A percentile compares a stretch with the other conserved stretches of the same genome.
phyloP scores from a whole-genome alignment of 345 rosid species.

The Iberis pinnata region DNA sequence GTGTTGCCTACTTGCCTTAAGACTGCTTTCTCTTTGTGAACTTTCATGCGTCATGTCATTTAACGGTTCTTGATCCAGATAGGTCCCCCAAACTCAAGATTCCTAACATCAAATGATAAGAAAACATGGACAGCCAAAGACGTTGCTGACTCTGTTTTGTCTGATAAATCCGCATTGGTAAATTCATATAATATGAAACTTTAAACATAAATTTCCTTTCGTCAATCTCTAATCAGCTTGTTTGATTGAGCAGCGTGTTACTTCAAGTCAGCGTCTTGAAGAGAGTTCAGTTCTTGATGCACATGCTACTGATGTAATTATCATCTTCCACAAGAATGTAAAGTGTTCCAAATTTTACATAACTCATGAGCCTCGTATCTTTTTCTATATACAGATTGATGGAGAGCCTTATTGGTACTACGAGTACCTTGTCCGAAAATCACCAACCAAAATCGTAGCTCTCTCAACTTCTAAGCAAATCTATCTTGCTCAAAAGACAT shows the following conservation, averaged over 20 bases:
- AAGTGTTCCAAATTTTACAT: not conserved
- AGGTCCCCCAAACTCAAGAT: slow-evolving; percentile 80
- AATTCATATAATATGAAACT: slow-evolving; percentile 13
- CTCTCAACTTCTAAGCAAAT: slow-evolving; percentile 4
- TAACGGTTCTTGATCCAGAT: slow-evolving; percentile 57
- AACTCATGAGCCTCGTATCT: not conserved
- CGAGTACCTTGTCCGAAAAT: slow-evolving; percentile 86
- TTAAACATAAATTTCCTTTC: not conserved
- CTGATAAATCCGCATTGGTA: slow-evolving; percentile 94
- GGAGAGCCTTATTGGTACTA: slow-evolving; percentile 86
- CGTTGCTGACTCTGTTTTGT: slow-evolving; percentile 83
- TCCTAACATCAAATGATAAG: slow-evolving; percentile 74
- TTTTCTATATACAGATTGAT: slow-evolving; percentile 46
- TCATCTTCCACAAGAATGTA: not conserved
- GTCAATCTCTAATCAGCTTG: slow-evolving; percentile 8
- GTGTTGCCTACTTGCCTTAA: slow-evolving; percentile 3
- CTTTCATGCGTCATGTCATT: slow-evolving; percentile 26
- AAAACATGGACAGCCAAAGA: slow-evolving; percentile 77
- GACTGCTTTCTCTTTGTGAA: not conserved
- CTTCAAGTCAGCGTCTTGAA: slow-evolving; percentile 76
- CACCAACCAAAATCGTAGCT: slow-evolving; percentile 61
- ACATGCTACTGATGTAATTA: slow-evolving; percentile 53
- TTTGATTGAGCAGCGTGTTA: slow-evolving; percentile 60
- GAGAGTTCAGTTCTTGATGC: slow-evolving; percentile 92
- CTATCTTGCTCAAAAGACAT: not conserved